Evolutionary conservation across 768 basidiomycete genomes (phyloP).

Genomic region (Lactifluus volemus): DNA sequence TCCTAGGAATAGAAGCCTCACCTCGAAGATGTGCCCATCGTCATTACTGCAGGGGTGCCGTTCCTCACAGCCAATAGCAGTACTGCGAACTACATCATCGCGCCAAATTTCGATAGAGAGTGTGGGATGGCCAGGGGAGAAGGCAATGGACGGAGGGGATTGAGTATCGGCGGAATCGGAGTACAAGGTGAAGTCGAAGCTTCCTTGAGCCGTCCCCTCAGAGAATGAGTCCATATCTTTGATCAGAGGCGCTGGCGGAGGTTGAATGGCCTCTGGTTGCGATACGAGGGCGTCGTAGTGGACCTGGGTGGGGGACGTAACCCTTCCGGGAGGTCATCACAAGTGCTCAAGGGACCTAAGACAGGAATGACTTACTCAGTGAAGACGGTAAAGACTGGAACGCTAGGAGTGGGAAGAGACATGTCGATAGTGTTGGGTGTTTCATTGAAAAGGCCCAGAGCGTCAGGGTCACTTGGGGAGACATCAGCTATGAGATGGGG

Average conservation of each 20-base stretch:
- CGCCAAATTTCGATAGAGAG: slow-evolving; percentile 38
- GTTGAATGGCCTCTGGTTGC: slow-evolving; percentile 20
- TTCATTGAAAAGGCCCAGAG: slow-evolving; percentile 18
- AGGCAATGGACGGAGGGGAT: slow-evolving; percentile 14
- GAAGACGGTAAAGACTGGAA: slow-evolving; percentile 3
- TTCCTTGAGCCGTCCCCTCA: slow-evolving; percentile 46
- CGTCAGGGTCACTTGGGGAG: slow-evolving; percentile 12
- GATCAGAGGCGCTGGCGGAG: slow-evolving; percentile 38
- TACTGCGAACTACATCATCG: slow-evolving; percentile 28
- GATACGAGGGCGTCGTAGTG: slow-evolving; percentile 6
- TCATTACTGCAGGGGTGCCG: neutral
- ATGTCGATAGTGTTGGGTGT: slow-evolving; percentile 18
- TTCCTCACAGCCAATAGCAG: slow-evolving; percentile 1
- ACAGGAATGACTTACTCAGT: slow-evolving; percentile 10
- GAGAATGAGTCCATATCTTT: slow-evolving; percentile 54
- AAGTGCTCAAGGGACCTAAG: neutral
- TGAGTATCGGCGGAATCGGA: slow-evolving; percentile 9
- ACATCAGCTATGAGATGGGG: neutral
- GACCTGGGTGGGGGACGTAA: neutral
- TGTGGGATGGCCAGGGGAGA: slow-evolving; percentile 21
- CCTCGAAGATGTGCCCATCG: slow-evolving; percentile 9
- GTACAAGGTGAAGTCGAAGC: slow-evolving; percentile 39
- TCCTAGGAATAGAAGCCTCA: slow-evolving; percentile 4
- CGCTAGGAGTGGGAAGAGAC: slow-evolving; percentile 14
- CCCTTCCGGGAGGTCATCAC: neutral